These are phyloP conservation scores for Effrenium voratum DNA, from an alignment of 73 alveolate species.

Conservation along the genomic window DNA sequence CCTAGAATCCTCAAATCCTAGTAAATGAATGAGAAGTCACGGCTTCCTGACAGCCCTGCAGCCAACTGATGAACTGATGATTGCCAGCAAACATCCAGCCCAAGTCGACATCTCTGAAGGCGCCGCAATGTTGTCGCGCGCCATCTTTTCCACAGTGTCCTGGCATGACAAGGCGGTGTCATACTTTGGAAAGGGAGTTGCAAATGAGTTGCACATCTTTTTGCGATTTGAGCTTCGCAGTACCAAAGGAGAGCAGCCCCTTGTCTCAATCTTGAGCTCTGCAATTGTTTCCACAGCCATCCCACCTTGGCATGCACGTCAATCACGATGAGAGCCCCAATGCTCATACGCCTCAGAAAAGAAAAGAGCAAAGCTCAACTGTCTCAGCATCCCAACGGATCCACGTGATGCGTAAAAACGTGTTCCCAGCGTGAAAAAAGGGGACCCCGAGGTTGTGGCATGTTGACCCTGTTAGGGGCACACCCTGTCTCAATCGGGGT, in stretches of 20 bases:
- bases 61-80: neutral
- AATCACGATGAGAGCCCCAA: constrained; percentile 99
- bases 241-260: neutral
- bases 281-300: constrained; percentile 96
- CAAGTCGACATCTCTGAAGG: neutral
- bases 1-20: too few species aligned
- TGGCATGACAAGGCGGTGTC: neutral
- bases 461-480: too few species aligned
- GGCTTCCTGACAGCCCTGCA: neutral
- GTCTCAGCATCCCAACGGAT: too few species aligned
- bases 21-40: too few species aligned
- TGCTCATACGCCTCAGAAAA: constrained; percentile 96
- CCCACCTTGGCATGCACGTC: constrained; percentile 99
- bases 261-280: constrained; percentile 88
- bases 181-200: neutral
- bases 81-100: too few species aligned
- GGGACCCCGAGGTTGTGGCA: too few species aligned
- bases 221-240: neutral
- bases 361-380: too few species aligned
- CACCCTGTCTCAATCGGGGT: too few species aligned
- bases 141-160: constrained; percentile 94
- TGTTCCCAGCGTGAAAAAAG: too few species aligned
- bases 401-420: too few species aligned
- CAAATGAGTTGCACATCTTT: too few species aligned
- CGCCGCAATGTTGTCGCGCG: constrained; percentile 59